phyloP scores from a whole-genome alignment of 225 moss, liverwort and hornwort genomes.

The Polytrichum commune region DNA sequence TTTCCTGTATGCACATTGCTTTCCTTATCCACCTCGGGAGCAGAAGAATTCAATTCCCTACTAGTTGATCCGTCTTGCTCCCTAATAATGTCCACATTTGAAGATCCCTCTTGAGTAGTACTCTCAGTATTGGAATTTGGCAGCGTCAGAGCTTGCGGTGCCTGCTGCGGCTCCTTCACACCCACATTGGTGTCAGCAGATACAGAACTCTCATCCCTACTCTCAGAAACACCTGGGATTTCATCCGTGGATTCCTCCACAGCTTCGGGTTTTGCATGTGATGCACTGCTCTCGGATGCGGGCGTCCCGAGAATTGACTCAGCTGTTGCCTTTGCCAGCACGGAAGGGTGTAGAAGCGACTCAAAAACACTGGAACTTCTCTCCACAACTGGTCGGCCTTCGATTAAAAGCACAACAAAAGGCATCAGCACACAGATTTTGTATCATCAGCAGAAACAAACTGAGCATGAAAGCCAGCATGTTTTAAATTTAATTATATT shows the following conservation, averaged over 20 bases:
- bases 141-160: conserved; percentile 12
- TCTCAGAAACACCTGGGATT: conserved; percentile 25
- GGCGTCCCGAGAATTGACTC: conserved; percentile 31
- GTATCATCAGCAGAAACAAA: too few species aligned
- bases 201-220: conserved; percentile 14
- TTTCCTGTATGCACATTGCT: conserved; percentile 14
- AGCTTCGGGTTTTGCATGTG: not conserved
- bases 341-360: conserved; percentile 49
- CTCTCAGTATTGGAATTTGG: conserved; percentile 15
- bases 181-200: conserved; percentile 15
- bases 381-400: conserved; percentile 39
- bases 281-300: conserved; percentile 7
- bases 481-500: too few species aligned
- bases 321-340: conserved; percentile 33
- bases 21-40: conserved; percentile 15
- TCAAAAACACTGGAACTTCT: conserved; percentile 51
- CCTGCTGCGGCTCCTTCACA: conserved; percentile 21
- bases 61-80: conserved; percentile 24
- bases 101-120: conserved; percentile 17
- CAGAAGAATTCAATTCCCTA: conserved; percentile 20
- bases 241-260: conserved; percentile 3
- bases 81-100: conserved; percentile 1
- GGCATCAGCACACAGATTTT: conserved; percentile 20
- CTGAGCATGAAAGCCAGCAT: too few species aligned
- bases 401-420: conserved; percentile 6